phyloP scores from a whole-genome alignment of 2,329 filamentous ascomycete species.

The Dactylellina haptotyla region DNA sequence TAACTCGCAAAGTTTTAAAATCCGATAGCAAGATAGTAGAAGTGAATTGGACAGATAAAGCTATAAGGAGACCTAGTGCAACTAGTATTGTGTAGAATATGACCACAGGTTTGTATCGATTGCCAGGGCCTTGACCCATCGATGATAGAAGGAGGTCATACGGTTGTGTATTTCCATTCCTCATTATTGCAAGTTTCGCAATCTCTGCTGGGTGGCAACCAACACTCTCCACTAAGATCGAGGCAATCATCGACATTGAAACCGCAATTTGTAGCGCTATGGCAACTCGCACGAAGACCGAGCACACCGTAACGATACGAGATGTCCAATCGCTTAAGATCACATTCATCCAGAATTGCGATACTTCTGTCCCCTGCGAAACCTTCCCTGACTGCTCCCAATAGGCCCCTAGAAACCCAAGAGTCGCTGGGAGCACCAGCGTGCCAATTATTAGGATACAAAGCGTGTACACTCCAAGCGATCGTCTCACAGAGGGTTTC shows the following conservation, averaged over 20 bases:
- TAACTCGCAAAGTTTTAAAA: background rate
- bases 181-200: background rate
- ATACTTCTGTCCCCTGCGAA: no score
- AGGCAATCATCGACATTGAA: background rate
- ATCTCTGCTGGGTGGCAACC: background rate
- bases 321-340: background rate
- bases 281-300: background rate
- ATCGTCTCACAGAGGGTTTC: no score
- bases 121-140: background rate
- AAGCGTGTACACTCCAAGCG: no score
- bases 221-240: background rate
- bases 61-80: background rate
- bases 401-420: no score
- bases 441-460: no score
- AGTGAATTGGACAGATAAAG: background rate
- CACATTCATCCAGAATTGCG: no score
- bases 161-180: background rate
- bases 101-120: background rate
- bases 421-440: no score
- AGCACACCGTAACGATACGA: background rate
- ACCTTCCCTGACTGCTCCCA: no score
- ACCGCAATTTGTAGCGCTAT: background rate
- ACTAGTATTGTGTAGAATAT: background rate
- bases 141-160: background rate
- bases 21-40: constrained; percentile 1